Base-by-base conservation (phyloP, 768 basidiomycete genomes). In the Termitomyces sp. region DNA sequence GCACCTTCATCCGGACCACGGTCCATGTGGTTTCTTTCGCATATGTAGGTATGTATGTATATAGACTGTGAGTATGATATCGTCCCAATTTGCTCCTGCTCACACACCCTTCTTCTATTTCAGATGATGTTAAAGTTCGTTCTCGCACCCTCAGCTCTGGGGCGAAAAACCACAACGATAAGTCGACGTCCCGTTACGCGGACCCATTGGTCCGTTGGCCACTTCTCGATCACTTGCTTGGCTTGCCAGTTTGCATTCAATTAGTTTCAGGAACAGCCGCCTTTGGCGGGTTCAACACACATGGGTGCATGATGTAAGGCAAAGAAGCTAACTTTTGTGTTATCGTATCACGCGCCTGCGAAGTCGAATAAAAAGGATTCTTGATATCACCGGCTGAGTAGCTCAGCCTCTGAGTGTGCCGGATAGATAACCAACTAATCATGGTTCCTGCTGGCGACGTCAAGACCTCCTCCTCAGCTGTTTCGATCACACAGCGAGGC, bases 391-490 rank as follows among this genome's bases (percentile, higher is more conserved):
- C 26, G 28, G n/a, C 32, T 49, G 10, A 35, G 55, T 36, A 44
- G n/a, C 14, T 41, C 38, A 40, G 18, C 9, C 26, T 41, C 23
- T 23, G 1, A 23, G 23, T 41, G 28, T 13, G 18, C 49, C 33
- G 35, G 32, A 35, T 33, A 50, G 32, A 32, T 32, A 32, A 32
- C 32, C 9, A 20, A 38, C 28, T 18, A 7, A 3, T 23, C 6
- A 53, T 57, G 60, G 26, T 57, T 49, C 20, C 56, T 58, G 26
- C 26, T 14, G 40, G 61, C 46, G 61, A 67, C 32, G 36, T 60
- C 38, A 57, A 51, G 41, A 35, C 53, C 1, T 48, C 58, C 12
- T 23, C 23, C 23, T 63, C 65, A 14, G 52, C 62, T 16, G 57
- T 64, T 38, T 57, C 57, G 5, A 26, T 59, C 38, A n/a, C 52